Percentiles rank a stretch among this genome's conserved stretches.
phyloP scores from a whole-genome alignment of 305 asterid species.

The Fraxinus ornus region DNA sequence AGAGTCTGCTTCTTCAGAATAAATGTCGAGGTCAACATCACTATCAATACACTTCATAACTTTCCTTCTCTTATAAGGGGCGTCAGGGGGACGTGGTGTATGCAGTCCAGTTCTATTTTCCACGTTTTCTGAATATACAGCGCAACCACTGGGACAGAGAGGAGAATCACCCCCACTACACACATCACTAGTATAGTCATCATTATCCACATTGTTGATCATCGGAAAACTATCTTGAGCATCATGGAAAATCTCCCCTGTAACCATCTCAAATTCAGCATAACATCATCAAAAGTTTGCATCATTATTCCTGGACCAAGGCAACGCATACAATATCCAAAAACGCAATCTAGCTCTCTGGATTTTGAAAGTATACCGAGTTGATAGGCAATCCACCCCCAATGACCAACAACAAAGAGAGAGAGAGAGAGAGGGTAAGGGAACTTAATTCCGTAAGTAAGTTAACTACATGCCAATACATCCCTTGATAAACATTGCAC shows the following conservation, averaged over 20 bases:
- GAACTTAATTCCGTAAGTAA: not conserved
- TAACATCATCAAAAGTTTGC: conserved; percentile 3
- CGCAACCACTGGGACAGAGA: conserved; percentile 20
- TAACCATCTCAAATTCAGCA: conserved; percentile 26
- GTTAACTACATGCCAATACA: not conserved
- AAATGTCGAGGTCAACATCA: conserved; percentile 28
- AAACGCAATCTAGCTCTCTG: too few relatives aligned
- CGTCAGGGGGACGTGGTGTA: conserved; percentile 42
- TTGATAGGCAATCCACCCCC: too few relatives aligned
- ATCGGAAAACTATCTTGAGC: conserved; percentile 46
- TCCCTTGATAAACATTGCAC: not conserved
- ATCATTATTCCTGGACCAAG: too few relatives aligned
- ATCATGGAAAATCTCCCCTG: conserved; percentile 70
- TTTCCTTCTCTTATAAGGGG: conserved; percentile 53
- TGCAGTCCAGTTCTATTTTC: conserved; percentile 29
- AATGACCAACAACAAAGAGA: too few relatives aligned
- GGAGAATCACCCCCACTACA: conserved; percentile 32
- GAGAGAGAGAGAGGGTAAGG: too few relatives aligned
- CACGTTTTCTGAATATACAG: conserved; percentile 23
- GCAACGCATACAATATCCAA: too few relatives aligned
- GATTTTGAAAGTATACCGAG: not conserved
- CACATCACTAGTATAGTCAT: conserved; percentile 21
- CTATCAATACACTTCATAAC: conserved; percentile 31
- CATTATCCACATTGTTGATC: conserved; percentile 19
- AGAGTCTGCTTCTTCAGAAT: conserved; percentile 31